Base-by-base conservation (phyloP, 2,329 filamentous ascomycete species). In the Balansia obtecta region DNA sequence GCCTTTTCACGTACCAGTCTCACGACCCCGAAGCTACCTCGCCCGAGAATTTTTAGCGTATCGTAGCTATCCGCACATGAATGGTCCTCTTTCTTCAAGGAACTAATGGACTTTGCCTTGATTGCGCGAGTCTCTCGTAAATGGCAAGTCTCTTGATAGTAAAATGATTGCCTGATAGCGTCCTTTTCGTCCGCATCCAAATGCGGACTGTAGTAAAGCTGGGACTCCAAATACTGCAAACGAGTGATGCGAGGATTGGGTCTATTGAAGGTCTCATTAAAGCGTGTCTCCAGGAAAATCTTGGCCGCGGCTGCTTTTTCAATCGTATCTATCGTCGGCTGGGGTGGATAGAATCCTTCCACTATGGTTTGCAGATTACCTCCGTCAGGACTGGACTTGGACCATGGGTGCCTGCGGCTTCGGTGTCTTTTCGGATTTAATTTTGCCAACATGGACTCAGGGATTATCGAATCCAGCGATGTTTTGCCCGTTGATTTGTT, bases 11-110 rank as follows among this genome's bases (percentile, higher is more conserved):
- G 82, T 2, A 97, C 90, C 37, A 98, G 74, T 44, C 85, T 80
- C 15, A 98, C 93, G 22, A 95, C 83, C 0, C 93, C 91, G 67
- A 97, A 98, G 61, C 90, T 96, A 9, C 93, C 91, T 63, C 93
- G 95, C 0, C 93, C 90, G 5, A 97, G 74, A 16, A 94, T 75
- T 57, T 89, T 86, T 32, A 97, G 69, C 12, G 83, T 74, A 56
- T 95, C 85, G 60, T 91, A 96, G 73, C 62, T 63, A 11, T 66
- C 59, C 16, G 54, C 54, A 9, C 56, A 58, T 2, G 60, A 50
- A 2, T 45, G 45, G 6, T 52, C 49, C 4, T 50, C 51, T 10
- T 48, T 50, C 3, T 37, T 54, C 43, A 55, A 16, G 10, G 54
- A 52, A 8, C 18, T 49, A 32, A 30, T 50, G 45, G 34, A 56